Evolutionary conservation across 176 grass and related monocot species (phyloP).

Genomic region (Pontederia crassipes): DNA sequence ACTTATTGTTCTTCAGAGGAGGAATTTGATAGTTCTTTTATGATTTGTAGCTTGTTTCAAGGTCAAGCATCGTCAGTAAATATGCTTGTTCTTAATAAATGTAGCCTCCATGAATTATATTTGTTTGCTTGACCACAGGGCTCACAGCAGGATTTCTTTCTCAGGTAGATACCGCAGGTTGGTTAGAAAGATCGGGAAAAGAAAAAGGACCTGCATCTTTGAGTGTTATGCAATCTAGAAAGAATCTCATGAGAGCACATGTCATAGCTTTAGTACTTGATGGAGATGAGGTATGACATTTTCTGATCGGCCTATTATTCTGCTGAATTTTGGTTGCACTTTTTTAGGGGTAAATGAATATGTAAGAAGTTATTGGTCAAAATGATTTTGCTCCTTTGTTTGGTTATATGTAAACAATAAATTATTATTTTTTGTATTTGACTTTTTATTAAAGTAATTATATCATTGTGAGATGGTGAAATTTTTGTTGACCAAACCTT

Average conservation of each 20-base stretch:
- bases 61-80: too few relatives aligned
- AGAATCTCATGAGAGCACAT: conserved; percentile 94
- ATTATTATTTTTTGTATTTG: too few relatives aligned
- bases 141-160: conserved; percentile 13
- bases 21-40: too few relatives aligned
- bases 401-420: too few relatives aligned
- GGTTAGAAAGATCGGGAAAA: conserved; percentile 84
- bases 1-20: too few relatives aligned
- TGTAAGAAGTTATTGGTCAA: background rate
- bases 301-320: conserved; percentile 1
- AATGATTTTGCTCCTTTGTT: background rate
- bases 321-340: conserved; percentile 1
- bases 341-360: background rate
- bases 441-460: too few relatives aligned
- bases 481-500: too few relatives aligned
- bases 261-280: conserved; percentile 92
- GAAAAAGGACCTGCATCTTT: conserved; percentile 85
- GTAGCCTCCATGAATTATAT: conserved; percentile 1
- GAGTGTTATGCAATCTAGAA: conserved; percentile 89
- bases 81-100: background rate
- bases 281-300: conserved; percentile 57
- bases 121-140: background rate
- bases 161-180: conserved; percentile 95
- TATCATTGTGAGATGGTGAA: too few relatives aligned
- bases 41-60: too few relatives aligned